These are phyloP conservation scores for Ensete ventricosum DNA, from an alignment of 176 grass and related monocot genomes.

Conservation along the genomic window DNA sequence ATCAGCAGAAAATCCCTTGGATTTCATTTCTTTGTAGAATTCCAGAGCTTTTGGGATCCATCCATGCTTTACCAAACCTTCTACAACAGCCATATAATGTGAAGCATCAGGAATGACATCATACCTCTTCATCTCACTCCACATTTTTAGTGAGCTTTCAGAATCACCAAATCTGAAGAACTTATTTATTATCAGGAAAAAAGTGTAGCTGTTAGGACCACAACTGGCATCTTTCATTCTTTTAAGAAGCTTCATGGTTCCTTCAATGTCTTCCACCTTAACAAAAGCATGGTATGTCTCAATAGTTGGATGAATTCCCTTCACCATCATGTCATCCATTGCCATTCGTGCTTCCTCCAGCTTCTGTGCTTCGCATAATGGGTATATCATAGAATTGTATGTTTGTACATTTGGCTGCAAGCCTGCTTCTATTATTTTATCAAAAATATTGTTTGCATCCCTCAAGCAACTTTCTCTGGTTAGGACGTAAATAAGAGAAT, in stretches of 20 bases:
- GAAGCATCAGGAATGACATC: slow-evolving; percentile 33
- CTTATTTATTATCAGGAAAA: slow-evolving; percentile 66
- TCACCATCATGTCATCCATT: slow-evolving; percentile 62
- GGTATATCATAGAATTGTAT: slow-evolving; percentile 74
- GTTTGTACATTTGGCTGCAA: slow-evolving; percentile 60
- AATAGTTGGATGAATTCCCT: slow-evolving; percentile 46
- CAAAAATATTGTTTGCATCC: slow-evolving; percentile 73
- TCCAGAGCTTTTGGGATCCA: slow-evolving; percentile 69
- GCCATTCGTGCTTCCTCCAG: slow-evolving; percentile 57
- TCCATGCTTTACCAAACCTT: slow-evolving; percentile 63
- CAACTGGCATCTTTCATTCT: slow-evolving; percentile 62
- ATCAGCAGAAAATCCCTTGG: slow-evolving; percentile 58
- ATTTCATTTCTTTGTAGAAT: slow-evolving; percentile 83
- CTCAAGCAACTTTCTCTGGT: slow-evolving; percentile 88
- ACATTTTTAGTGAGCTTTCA: slow-evolving; percentile 64
- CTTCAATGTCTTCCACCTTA: slow-evolving; percentile 44
- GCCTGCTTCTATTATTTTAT: slow-evolving; percentile 48
- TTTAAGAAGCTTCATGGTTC: slow-evolving; percentile 43
- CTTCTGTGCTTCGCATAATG: slow-evolving; percentile 55
- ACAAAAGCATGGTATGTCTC: slow-evolving; percentile 62
- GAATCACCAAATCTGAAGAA: slow-evolving; percentile 51
- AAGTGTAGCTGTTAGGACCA: slow-evolving; percentile 51
- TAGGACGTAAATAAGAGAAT: slow-evolving; percentile 79
- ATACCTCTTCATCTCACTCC: slow-evolving; percentile 78
- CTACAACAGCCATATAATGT: slow-evolving; percentile 64